A percentile compares a stretch with the other conserved stretches of the same genome.
Conservation (phyloP, 306 rosid genomes). For the Aeschynomene evenia region DNA sequence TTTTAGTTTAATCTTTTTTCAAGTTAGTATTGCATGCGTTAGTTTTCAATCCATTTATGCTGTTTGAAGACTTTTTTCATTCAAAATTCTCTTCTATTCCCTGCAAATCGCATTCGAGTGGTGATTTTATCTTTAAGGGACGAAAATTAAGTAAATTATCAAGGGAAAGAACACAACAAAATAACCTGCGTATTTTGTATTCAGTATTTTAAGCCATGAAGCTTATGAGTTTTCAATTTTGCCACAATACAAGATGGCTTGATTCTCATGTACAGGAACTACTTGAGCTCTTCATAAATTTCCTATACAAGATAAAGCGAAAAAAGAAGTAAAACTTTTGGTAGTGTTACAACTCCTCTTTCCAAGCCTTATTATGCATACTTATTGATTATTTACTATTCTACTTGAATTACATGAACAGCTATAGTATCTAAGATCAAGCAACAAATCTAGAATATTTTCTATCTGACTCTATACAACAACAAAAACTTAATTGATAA, state of each 20-base stretch:
- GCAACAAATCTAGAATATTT: conserved; percentile 48
- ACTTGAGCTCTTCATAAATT: no score
- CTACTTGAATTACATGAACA: no score
- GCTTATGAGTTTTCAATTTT: no score
- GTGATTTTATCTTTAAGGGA: no score
- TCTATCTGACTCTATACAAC: conserved; percentile 43
- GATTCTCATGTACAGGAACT: neutral
- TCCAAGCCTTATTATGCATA: no score
- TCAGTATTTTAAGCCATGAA: no score
- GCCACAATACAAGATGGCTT: neutral
- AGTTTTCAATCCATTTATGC: neutral
- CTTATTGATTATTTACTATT: no score
- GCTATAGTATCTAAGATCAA: conserved; percentile 7
- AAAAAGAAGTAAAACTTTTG: conserved; percentile 55
- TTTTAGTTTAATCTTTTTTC: neutral
- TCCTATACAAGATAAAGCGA: neutral
- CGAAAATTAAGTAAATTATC: no score
- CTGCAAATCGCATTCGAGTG: no score
- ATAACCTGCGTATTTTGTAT: no score
- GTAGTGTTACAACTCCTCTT: conserved; percentile 71
- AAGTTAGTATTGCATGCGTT: neutral
- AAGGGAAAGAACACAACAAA: no score
- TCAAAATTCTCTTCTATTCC: no score
- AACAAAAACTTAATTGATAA: conserved; percentile 77
- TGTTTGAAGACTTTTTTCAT: neutral